Conservation (phyloP, 2,329 filamentous ascomycete genomes). For the Oidium heveae region DNA sequence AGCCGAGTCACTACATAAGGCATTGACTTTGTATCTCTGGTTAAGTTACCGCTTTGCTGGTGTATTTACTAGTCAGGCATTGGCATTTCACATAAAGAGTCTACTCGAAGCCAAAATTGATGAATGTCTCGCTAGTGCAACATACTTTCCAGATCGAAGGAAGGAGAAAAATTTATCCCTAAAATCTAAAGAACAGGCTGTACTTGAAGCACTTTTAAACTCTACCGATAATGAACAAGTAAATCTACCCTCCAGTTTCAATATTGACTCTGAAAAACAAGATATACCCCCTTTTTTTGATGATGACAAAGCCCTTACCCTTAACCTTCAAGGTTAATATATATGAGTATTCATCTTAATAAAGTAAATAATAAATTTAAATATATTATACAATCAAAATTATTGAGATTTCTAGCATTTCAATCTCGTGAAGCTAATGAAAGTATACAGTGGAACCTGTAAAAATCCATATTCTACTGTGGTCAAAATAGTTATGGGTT, state of each 20-base stretch:
- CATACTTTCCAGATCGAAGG: constrained; percentile 2
- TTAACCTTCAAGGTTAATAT: no score
- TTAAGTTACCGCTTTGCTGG: constrained; percentile 70
- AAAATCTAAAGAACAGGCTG: not conserved
- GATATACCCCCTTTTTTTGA: no score
- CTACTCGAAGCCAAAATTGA: constrained; percentile 52
- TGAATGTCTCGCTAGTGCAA: constrained; percentile 5
- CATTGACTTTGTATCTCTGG: constrained; percentile 74
- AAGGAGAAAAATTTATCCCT: not conserved
- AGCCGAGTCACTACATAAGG: constrained; percentile 59
- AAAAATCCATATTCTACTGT: no score
- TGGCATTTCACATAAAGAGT: constrained; percentile 57
- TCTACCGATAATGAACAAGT: not conserved
- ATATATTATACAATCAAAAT: no score
- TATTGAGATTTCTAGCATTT: no score
- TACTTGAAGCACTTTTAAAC: not conserved
- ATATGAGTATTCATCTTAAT: no score
- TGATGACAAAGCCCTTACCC: no score
- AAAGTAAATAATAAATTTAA: no score
- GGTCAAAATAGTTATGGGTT: no score
- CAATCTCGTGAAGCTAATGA: no score
- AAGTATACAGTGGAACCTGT: no score
- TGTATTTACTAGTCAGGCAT: constrained; percentile 46
- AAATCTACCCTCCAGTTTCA: not conserved
- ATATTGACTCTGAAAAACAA: no score